Evolutionary conservation across 768 basidiomycete species (phyloP).

Genomic region (Leccinum subgranulosum): DNA sequence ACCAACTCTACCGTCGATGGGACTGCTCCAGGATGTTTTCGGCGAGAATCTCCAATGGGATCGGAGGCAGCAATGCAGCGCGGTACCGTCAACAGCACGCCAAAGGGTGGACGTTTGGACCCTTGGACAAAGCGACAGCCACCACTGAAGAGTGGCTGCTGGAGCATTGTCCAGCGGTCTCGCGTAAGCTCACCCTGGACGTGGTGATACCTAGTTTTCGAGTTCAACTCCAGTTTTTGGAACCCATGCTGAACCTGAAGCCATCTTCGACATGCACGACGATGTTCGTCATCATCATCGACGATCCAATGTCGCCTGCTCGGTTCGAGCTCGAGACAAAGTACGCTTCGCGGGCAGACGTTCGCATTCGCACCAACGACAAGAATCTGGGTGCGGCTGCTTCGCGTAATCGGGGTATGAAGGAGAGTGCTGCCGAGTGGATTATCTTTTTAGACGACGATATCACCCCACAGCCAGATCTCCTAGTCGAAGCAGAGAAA

Average conservation of each 20-base stretch:
- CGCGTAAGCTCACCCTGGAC: constrained; percentile 48
- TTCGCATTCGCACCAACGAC: constrained; percentile 51
- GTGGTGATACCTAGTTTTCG: constrained; percentile 56
- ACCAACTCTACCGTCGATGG: constrained; percentile 59
- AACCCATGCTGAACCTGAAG: constrained; percentile 42
- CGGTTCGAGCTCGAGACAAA: constrained; percentile 37
- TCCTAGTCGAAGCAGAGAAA: constrained; percentile 46
- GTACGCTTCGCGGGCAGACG: constrained; percentile 43
- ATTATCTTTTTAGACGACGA: constrained; percentile 62
- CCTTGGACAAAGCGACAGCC: constrained; percentile 40
- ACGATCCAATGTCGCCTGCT: constrained; percentile 45
- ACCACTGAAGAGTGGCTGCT: constrained; percentile 38
- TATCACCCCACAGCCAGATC: constrained; percentile 38
- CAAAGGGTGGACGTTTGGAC: constrained; percentile 46
- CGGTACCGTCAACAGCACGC: constrained; percentile 47
- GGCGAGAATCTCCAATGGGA: constrained; percentile 39
- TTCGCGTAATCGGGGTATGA: constrained; percentile 53
- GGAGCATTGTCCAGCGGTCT: constrained; percentile 14
- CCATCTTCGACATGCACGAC: constrained; percentile 41
- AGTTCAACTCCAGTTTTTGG: constrained; percentile 43
- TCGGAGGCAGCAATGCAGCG: constrained; percentile 45
- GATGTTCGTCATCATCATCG: constrained; percentile 59
- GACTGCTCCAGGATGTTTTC: constrained; percentile 46
- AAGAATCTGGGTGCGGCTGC: constrained; percentile 50
- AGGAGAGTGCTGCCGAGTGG: constrained; percentile 57